A percentile compares a stretch with the other conserved stretches of the same genome.
Evolutionary conservation across 2,329 filamentous ascomycete species (phyloP).

Genomic region (Colletotrichum limetticola): DNA sequence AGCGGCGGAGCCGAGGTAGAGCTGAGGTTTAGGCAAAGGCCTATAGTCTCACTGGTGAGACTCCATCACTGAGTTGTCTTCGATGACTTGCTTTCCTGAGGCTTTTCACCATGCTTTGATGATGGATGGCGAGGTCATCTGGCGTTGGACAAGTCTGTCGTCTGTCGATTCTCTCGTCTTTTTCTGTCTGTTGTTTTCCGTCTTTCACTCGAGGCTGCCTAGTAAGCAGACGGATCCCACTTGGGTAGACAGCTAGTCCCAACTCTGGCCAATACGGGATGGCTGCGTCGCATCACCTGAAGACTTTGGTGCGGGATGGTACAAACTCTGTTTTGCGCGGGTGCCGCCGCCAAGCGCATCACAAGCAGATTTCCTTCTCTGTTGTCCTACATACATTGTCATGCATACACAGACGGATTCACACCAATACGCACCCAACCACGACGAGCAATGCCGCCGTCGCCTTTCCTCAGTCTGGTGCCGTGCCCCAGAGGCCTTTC

Average conservation of each 20-base stretch:
- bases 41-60: slow-evolving; percentile 17
- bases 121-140: slow-evolving; percentile 23
- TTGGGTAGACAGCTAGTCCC: slow-evolving; percentile 8
- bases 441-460: slow-evolving; percentile 17
- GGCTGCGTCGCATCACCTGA: slow-evolving; percentile 26
- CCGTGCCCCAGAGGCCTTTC: neutral
- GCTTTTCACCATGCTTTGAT: neutral
- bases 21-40: slow-evolving; percentile 1
- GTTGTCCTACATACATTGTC: slow-evolving; percentile 22
- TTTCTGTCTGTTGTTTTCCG: neutral
- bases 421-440: slow-evolving; percentile 6
- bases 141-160: neutral
- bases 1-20: neutral
- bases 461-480: neutral
- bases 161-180: neutral
- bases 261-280: slow-evolving; percentile 18
- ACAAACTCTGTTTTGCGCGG: slow-evolving; percentile 33
- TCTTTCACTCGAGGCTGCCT: slow-evolving; percentile 3
- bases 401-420: neutral
- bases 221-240: slow-evolving; percentile 19
- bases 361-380: slow-evolving; percentile 30
- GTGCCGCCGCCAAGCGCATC: slow-evolving; percentile 34
- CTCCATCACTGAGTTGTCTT: slow-evolving; percentile 8
- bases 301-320: slow-evolving; percentile 20
- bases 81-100: neutral